Percentiles rank a stretch among this genome's conserved stretches.
Evolutionary conservation across 805 yeast species (phyloP).

Genomic region (Metschnikowia reukaufii): DNA sequence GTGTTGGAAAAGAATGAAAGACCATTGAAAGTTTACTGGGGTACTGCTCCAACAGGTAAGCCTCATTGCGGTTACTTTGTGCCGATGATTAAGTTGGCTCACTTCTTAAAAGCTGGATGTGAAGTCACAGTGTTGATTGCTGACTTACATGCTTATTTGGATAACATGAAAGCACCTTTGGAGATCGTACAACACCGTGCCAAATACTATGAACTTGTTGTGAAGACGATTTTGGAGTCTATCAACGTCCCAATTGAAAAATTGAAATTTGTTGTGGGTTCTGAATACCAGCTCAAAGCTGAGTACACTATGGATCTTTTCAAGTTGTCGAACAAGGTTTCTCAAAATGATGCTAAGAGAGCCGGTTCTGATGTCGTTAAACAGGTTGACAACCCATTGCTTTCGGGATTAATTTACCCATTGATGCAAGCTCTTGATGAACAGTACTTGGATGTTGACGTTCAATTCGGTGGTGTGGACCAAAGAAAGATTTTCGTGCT

Average conservation of each 20-base stretch:
- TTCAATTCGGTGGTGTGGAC: slow-evolving; percentile 98
- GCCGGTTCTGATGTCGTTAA: slow-evolving; percentile 99
- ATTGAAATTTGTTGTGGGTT: slow-evolving; percentile 80
- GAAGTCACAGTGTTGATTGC: slow-evolving; percentile 90
- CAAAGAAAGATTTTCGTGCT: slow-evolving; percentile 96
- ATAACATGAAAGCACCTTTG: slow-evolving; percentile 97
- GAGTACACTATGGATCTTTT: slow-evolving; percentile 89
- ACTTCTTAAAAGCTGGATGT: slow-evolving; percentile 93
- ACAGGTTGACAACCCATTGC: slow-evolving; percentile 91
- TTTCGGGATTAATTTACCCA: slow-evolving; percentile 93
- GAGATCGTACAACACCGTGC: slow-evolving; percentile 90
- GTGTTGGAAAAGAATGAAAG: slow-evolving; percentile 78
- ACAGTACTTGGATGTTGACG: slow-evolving; percentile 83
- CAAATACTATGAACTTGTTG: slow-evolving; percentile 77
- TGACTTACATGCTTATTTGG: slow-evolving; percentile 94
- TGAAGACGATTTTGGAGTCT: slow-evolving; percentile 81
- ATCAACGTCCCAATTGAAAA: slow-evolving; percentile 91
- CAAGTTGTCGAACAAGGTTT: slow-evolving; percentile 76
- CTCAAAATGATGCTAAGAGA: slow-evolving; percentile 95
- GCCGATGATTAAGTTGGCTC: slow-evolving; percentile 95
- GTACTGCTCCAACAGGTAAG: slow-evolving; percentile 98
- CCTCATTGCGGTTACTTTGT: slow-evolving; percentile 99
- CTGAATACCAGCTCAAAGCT: slow-evolving; percentile 78
- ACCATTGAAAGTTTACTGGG: slow-evolving; percentile 92
- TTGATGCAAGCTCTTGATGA: slow-evolving; percentile 99